Conservation (phyloP, 352 stramenopile genomes). For the Phytophthora megakarya region DNA sequence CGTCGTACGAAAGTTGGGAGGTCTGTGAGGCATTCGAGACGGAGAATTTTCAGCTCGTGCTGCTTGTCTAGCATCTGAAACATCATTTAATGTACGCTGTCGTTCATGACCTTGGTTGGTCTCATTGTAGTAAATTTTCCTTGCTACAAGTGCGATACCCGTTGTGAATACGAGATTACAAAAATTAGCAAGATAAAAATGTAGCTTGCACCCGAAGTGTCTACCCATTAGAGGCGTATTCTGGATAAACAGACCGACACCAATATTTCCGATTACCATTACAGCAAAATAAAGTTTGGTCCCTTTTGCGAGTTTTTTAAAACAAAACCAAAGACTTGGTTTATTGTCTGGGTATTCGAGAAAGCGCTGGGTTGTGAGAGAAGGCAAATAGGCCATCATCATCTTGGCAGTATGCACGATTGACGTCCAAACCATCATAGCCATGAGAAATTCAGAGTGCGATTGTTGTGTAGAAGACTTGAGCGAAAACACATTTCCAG, state of each 20-base stretch:
- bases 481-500: conserved; percentile 26
- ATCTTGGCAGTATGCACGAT: conserved; percentile 12
- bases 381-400: conserved; percentile 20
- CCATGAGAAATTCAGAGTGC: conserved; percentile 28
- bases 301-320: conserved; percentile 10
- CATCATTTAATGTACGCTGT: background rate
- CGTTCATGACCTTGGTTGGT: conserved; percentile 14
- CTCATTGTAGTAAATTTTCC: conserved; percentile 25
- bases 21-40: background rate
- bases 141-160: conserved; percentile 2
- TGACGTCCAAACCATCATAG: conserved; percentile 16
- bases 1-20: conserved; percentile 3
- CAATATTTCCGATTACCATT: conserved; percentile 8
- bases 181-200: conserved; percentile 38
- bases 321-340: conserved; percentile 20
- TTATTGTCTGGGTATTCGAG: conserved; percentile 6
- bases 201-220: conserved; percentile 25
- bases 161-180: conserved; percentile 22
- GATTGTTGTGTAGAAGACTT: conserved; percentile 25
- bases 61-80: background rate
- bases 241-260: conserved; percentile 20
- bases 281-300: conserved; percentile 8
- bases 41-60: background rate
- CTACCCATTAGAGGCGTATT: conserved; percentile 19
- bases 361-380: conserved; percentile 21